Evolutionary conservation across 225 moss, liverwort and hornwort genomes (phyloP).

Genomic region (Bryoerythrophyllum caledonicum): DNA sequence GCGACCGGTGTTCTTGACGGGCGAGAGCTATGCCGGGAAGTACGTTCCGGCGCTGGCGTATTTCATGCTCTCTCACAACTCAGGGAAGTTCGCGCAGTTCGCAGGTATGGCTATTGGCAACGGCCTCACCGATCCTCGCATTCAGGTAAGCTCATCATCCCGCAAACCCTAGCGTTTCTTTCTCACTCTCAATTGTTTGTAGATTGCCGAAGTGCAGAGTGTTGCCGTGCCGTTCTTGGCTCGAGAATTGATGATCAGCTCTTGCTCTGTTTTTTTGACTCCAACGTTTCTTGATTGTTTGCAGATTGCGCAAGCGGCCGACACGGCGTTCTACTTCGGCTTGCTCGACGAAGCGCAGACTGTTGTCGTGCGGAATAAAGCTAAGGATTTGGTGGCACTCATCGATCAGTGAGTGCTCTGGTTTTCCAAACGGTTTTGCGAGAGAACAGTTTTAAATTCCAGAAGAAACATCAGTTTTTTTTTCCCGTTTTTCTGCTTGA

Average conservation of each 20-base stretch:
- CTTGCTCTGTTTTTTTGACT: too few relatives aligned
- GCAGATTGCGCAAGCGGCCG: slow-evolving; percentile 75
- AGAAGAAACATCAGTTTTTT: not conserved
- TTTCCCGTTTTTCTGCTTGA: not conserved
- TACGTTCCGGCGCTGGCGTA: slow-evolving; percentile 87
- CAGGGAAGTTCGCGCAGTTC: slow-evolving; percentile 56
- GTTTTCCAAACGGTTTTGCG: not conserved
- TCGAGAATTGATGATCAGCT: too few relatives aligned
- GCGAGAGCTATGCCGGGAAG: slow-evolving; percentile 94
- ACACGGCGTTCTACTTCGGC: slow-evolving; percentile 74
- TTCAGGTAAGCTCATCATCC: slow-evolving; percentile 49
- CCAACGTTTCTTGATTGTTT: not conserved
- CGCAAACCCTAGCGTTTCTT: too few relatives aligned
- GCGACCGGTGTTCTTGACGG: slow-evolving; percentile 76
- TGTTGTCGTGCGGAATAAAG: slow-evolving; percentile 58
- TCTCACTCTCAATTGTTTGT: not conserved
- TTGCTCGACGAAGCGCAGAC: slow-evolving; percentile 84
- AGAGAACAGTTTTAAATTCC: not conserved
- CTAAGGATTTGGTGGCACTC: slow-evolving; percentile 61
- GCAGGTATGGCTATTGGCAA: slow-evolving; percentile 89
- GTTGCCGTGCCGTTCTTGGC: too few relatives aligned
- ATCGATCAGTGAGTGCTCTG: slow-evolving; percentile 70
- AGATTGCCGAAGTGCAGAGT: too few relatives aligned
- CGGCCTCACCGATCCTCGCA: slow-evolving; percentile 85
- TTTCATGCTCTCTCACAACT: slow-evolving; percentile 52